Evolutionary conservation across 2,329 filamentous ascomycete genomes (phyloP).

Genomic region (Coniochaeta sp.): DNA sequence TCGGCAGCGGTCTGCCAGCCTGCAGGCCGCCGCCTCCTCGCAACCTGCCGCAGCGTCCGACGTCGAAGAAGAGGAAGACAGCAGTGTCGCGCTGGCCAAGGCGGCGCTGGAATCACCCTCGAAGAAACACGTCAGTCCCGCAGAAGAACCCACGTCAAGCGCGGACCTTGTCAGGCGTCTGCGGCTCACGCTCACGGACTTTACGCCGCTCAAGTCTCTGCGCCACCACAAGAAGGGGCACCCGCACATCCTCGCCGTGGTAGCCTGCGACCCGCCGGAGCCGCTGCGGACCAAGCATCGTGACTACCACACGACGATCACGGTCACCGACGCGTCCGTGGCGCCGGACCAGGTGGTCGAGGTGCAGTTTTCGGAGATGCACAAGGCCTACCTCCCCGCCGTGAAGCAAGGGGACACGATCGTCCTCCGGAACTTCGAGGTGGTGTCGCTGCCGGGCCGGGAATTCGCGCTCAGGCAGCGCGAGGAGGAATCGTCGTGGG

Average conservation of each 20-base stretch:
- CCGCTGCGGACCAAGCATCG: constrained; percentile 48
- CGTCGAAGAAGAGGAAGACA: constrained; percentile 14
- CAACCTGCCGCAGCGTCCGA: constrained; percentile 7
- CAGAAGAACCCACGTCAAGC: constrained; percentile 27
- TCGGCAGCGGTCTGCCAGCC: constrained; percentile 18
- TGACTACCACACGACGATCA: constrained; percentile 53
- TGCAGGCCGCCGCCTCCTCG: constrained; percentile 11
- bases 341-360: constrained; percentile 42
- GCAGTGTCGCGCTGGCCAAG: constrained; percentile 21
- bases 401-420: constrained; percentile 49
- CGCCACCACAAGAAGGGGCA: constrained; percentile 40
- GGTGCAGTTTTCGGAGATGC: constrained; percentile 51
- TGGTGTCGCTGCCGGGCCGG: constrained; percentile 43
- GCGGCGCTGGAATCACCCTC: constrained; percentile 22
- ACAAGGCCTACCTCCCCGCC: constrained; percentile 48
- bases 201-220: constrained; percentile 42
- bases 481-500: constrained; percentile 52
- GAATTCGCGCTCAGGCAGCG: constrained; percentile 43
- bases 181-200: constrained; percentile 44
- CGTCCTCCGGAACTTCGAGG: constrained; percentile 48
- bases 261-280: constrained; percentile 39
- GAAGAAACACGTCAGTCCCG: constrained; percentile 15
- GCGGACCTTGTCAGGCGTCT: constrained; percentile 37
- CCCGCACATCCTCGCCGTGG: constrained; percentile 46
- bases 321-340: constrained; percentile 47